Base-by-base conservation (phyloP, 2,329 filamentous ascomycete genomes). In the Pseudopithomyces chartarum region DNA sequence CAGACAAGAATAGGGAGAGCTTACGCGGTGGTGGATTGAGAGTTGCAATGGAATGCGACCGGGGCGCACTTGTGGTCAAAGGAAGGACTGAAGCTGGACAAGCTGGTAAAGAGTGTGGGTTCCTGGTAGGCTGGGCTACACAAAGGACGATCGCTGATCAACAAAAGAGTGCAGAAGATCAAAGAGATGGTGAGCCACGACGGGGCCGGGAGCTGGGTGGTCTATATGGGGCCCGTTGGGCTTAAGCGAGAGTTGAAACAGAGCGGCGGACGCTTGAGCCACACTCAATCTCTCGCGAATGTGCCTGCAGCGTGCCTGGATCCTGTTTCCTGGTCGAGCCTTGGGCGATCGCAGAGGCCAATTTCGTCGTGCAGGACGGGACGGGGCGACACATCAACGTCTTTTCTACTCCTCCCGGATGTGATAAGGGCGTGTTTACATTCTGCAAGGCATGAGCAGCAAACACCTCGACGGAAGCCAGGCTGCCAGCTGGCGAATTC, bases 111-210 rank as follows among this genome's bases (percentile, higher is more conserved):
- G 67, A 69, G 56, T 29, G 65, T 72, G 62, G 61, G 59, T 33
- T 51, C 54, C 56, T 54, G 61, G 62, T 51, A 65, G 60, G 55
- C 60, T 40, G 63, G 65, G 62, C 58, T 64, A 61, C 54, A 59
- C 53, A 56, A 62, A 59, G 62, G 49, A 48, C 26, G 61, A 64
- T 59, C 48, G 55, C 56, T 62, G 56, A 58, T 63, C 54, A 52
- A 61, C 55, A 68, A 67, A 65, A 55, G 65, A 70, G 63, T 64
- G 66, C n/a, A 69, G 63, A 55, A 55, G 58, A 52, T 55, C 51
- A 48, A 48, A 62, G 50, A 62, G 58, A 57, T 59, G 51, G 54
- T 32, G 56, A 54, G 34, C 23, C 26, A 50, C 55, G 33, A 53
- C 60, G 53, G 50, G 52, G 51, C 45, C 29, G 26, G 56, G 34